phyloP scores from a whole-genome alignment of 305 asterid genomes.

The Plantago lanceolata region DNA sequence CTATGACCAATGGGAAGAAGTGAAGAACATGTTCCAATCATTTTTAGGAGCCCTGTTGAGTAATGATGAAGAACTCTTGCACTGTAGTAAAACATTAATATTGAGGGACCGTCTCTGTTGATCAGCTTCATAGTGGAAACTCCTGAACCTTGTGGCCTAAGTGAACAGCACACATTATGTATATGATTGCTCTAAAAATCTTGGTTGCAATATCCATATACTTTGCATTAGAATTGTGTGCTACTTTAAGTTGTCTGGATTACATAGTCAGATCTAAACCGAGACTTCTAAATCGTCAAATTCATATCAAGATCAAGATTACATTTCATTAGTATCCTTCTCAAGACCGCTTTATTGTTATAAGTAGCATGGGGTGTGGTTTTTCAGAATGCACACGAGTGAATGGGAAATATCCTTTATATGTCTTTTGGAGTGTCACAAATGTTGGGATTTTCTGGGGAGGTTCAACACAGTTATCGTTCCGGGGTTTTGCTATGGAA shows the following conservation, averaged over 20 bases:
- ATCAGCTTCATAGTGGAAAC: neutral
- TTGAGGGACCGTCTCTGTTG: conserved; percentile 10
- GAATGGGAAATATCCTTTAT: conserved; percentile 26
- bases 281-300: conserved; percentile 29
- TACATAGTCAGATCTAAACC: conserved; percentile 27
- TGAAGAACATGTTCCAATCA: conserved; percentile 6
- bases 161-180: conserved; percentile 25
- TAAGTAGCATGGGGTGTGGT: conserved; percentile 24
- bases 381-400: conserved; percentile 28
- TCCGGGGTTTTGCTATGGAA: conserved; percentile 31
- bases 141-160: neutral
- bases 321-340: conserved; percentile 25
- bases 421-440: conserved; percentile 24
- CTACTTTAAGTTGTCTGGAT: conserved; percentile 25
- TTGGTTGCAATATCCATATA: conserved; percentile 26
- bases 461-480: conserved; percentile 32
- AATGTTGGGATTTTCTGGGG: conserved; percentile 36
- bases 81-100: conserved; percentile 21
- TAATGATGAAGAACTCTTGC: conserved; percentile 22
- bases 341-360: conserved; percentile 27
- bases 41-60: conserved; percentile 26
- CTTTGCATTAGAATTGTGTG: conserved; percentile 26
- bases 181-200: conserved; percentile 15
- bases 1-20: conserved; percentile 26
- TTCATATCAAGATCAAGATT: conserved; percentile 17